Conservation (phyloP, 495 filamentous ascomycete genomes). For the Poronia punctata region DNA sequence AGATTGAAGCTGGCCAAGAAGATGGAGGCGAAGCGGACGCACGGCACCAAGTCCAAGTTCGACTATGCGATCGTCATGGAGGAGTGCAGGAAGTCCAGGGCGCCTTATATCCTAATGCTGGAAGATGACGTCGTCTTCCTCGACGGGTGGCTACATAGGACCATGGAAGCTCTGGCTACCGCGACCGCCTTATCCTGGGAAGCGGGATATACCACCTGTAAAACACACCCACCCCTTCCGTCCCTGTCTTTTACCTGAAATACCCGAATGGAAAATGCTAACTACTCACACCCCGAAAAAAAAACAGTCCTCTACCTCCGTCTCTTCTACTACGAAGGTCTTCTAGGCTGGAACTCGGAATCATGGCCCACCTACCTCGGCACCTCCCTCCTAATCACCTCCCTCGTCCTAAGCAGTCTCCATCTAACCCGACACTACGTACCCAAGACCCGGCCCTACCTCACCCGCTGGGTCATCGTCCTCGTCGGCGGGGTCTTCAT, state of each 20-base stretch:
- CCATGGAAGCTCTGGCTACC: conserved; percentile 30
- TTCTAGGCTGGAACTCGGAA: conserved; percentile 50
- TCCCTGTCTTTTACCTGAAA: too few species aligned
- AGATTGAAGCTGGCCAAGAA: conserved; percentile 16
- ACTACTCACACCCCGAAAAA: too few species aligned
- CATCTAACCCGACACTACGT: conserved; percentile 7
- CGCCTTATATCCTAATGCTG: conserved; percentile 45
- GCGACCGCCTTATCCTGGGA: conserved; percentile 21
- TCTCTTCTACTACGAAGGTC: conserved; percentile 52
- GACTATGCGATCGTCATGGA: conserved; percentile 47
- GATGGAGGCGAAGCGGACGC: conserved; percentile 15
- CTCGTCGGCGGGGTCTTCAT: conserved; percentile 13
- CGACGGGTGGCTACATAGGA: conserved; percentile 44
- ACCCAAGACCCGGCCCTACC: conserved; percentile 4
- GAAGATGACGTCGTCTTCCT: conserved; percentile 52
- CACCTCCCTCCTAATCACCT: conserved; percentile 21
- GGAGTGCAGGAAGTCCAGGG: conserved; percentile 38
- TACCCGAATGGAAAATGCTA: too few species aligned
- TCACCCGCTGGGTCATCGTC: conserved; percentile 13
- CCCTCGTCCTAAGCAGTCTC: conserved; percentile 6
- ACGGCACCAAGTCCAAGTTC: conserved; percentile 19
- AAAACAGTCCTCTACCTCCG: conserved; percentile 41
- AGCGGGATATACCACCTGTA: conserved; percentile 12
- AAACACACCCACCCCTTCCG: too few species aligned
- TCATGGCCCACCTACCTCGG: conserved; percentile 38